Evolutionary conservation across 108 stramenopile genomes (phyloP), one percentile per base, ranked within the genome.

Genomic region (Licmophora abbreviata): DNA sequence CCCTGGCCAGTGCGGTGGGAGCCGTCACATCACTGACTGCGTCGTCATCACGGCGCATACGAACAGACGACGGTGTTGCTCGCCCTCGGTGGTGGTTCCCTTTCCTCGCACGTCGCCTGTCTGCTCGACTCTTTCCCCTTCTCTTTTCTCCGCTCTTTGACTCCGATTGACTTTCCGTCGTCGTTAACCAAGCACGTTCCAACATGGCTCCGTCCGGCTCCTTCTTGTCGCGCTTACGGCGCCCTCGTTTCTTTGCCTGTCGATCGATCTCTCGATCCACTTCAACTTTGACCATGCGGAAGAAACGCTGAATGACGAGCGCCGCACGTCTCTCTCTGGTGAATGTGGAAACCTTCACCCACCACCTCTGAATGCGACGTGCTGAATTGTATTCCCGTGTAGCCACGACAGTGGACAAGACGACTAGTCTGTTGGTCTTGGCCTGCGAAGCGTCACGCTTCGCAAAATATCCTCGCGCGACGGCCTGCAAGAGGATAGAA

Each of bases 291-390:
- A 88, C 80, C 52, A 44, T 58, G 23, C 75, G 63, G 60, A 88
- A 88, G 47, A 88, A 88, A 18, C 79, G 46, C 44, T 88, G 76
- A 34, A 88, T 88, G 1, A 76, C 62, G 11, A 73, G 48, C 18
- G 86, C 86, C 31, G 86, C 86, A 37, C 58, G 44, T 35, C 72
- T 63, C 47, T 73, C 71, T 30, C 69, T 83, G 11, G 52, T 54
- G 31, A 43, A 66, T 42, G 62, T 70, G 41, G 78, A 31, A 17
- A 66, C 65, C 24, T 68, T 67, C 15, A 65, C 29, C 83, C 83
- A 89, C 74, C 71, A 79, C 14, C 73, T 61, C 52, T 86, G 84
- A 36, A 90, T 61, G 20, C 51, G 60, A 20, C 52, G 74, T 4
- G 73, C 74, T 31, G 88, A 70, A 58, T 66, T 77, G 48, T 59